Base-by-base conservation (phyloP, 1,284 basidiomycete species). In the Cystobasidium pallidum region DNA sequence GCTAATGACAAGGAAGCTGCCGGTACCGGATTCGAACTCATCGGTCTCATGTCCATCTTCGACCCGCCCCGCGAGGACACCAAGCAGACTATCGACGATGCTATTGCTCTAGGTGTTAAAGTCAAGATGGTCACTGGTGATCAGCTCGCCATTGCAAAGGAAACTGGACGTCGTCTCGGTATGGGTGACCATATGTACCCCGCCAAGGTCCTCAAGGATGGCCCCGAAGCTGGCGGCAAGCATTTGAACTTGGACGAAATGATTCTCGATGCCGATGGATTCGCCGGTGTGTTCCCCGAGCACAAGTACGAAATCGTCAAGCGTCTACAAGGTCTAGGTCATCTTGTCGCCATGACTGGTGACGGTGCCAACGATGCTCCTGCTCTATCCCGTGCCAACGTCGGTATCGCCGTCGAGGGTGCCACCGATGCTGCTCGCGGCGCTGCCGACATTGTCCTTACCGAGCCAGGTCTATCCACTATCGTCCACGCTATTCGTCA, bases 51-150 rank as follows among this genome's bases (percentile, higher is more conserved):
- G 75, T 89, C 94, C 77, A 98, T 98, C 85, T 97, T 94, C 84
- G 94, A 98, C 82, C 95, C 94, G 77, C 94, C 94, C 77, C 92
- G 94, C 84, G 90, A 91, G 10, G 95, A 99, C 83, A 99, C 95
- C 83, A 96, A 97, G 86, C 91, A 97, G 84, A 99, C 95, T 43
- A 96, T 99, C 81, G 67, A 97, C 81, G 93, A 97, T 82, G 94
- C 94, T 74, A 85, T 94, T 75, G 89, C 89, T 74, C 91, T 98
- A 81, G 94, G 95, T 84, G 94, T 98, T 78, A 90, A 90, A 83
- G 94, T 98, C 83, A 98, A 98, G 90, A 98, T 98, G 95, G 94
- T 97, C 76, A 98, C 94, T 59, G 94, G 94, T 88, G 94, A 98
- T 83, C 93, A 97, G 85, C 91, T 98, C 80, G 94, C 95, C 78